Conservation (phyloP, 202 grass and related monocot genomes). For the Carex arenaria region DNA sequence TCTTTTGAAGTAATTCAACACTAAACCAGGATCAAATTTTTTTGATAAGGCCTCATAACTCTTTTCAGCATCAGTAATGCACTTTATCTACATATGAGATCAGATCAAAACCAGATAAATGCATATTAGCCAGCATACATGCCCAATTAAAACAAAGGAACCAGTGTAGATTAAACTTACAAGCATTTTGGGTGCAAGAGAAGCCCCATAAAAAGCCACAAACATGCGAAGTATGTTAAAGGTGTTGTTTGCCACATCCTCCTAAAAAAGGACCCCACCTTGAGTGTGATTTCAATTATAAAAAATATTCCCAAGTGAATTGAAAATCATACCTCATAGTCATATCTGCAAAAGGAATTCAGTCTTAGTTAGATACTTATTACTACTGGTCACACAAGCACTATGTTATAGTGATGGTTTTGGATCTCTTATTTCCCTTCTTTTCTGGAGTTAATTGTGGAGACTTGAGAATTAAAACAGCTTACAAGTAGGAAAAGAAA, state of each 20-base stretch:
- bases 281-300: neutral
- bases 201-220: slow-evolving; percentile 72
- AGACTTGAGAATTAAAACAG: neutral
- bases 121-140: neutral
- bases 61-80: slow-evolving; percentile 71
- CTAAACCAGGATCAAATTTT: slow-evolving; percentile 56
- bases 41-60: slow-evolving; percentile 54
- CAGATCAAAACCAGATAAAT: slow-evolving; percentile 14
- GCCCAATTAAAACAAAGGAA: neutral
- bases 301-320: neutral
- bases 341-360: slow-evolving; percentile 59
- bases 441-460: neutral
- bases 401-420: neutral
- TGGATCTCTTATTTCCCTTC: neutral
- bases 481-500: neutral
- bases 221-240: slow-evolving; percentile 90
- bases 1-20: slow-evolving; percentile 61
- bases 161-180: slow-evolving; percentile 31
- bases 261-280: slow-evolving; percentile 25
- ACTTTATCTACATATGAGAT: slow-evolving; percentile 45
- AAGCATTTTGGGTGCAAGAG: slow-evolving; percentile 72
- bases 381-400: neutral
- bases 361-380: neutral
- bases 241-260: slow-evolving; percentile 76
- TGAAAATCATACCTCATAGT: slow-evolving; percentile 75